Base-by-base conservation (phyloP, 805 yeast genomes). In the Yarrowia osloensis region DNA sequence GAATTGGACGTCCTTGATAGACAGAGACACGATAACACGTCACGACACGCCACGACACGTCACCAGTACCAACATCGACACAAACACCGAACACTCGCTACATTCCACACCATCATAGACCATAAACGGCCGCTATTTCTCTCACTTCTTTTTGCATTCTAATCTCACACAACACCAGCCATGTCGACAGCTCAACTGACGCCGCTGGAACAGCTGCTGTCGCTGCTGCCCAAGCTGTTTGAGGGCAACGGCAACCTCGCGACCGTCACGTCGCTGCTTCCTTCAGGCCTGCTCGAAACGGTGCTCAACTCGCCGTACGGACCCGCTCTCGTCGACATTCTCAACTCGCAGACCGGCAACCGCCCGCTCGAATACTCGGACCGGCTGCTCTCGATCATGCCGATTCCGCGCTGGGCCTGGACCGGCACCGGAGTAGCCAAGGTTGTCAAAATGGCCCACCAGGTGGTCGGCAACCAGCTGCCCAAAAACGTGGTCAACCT, bases 181-280 rank as follows among this genome's bases (percentile, higher is more conserved):
- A 54, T 54, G 62, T 54, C 62, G 37, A 49, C 54, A 22, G 44
- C 46, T 3, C 28, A 28, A 29, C n/a, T 57, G 63, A 24, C 63
- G 13, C 63, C 63, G 37, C 15, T 57, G 39, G 49, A 57, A 21
- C 35, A 57, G 13, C 37, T 57, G 26, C 37, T 57, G 35, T 49
- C 63, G 3, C 63, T 57, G 28, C 2, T 57, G 3, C 63, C 63
- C 6, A 39, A 40, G 12, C 49, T 57, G 49, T 57, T 57, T 57
- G 63, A 57, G 37, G 63, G 63, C 8, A 57, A 57, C 49, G 63
- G 63, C 5, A 57, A 57, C 49, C 63, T 57, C 28, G 63, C 63
- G 6, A 57, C 63, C 8, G 33, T 57, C 49, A 57, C 63, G 26
- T 39, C 63, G 15, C 28, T 57, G 6, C 63, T 57, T 3, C 63